phyloP scores from a whole-genome alignment of 2,329 filamentous ascomycete species.

The Ceratocystis variospora region DNA sequence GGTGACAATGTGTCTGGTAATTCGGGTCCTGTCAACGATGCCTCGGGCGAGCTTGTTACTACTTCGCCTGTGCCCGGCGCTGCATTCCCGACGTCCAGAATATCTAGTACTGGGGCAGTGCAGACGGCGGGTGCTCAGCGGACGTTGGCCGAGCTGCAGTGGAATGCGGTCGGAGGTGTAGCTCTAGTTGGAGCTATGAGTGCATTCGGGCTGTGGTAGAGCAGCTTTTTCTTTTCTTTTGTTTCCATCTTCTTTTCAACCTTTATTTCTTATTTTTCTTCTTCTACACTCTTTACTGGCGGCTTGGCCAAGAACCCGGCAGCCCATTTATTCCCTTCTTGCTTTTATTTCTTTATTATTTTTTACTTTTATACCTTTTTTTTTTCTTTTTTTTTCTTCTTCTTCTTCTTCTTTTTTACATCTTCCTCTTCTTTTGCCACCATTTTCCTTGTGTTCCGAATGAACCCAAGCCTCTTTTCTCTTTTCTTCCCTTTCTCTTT shows the following conservation, averaged over 20 bases:
- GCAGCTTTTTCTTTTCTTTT: neutral
- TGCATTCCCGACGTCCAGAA: neutral
- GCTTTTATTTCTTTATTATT: conserved; percentile 1
- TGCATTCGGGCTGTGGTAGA: neutral
- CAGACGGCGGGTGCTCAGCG: neutral
- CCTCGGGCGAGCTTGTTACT: neutral
- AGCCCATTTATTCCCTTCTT: neutral
- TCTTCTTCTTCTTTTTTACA: neutral
- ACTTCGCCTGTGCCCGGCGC: neutral
- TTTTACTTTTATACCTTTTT: neutral
- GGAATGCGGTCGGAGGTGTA: neutral
- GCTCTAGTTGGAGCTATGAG: neutral
- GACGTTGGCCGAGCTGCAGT: neutral
- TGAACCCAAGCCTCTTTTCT: neutral
- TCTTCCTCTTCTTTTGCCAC: neutral
- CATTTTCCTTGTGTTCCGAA: neutral
- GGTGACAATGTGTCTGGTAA: neutral
- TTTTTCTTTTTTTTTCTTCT: neutral
- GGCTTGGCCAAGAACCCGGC: neutral
- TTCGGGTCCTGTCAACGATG: neutral
- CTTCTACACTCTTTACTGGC: neutral
- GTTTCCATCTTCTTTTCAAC: neutral
- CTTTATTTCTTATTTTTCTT: neutral
- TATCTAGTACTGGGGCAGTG: neutral
- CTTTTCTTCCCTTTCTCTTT: neutral